phyloP scores from a whole-genome alignment of 768 basidiomycete species.

The Clathrus columnatus region DNA sequence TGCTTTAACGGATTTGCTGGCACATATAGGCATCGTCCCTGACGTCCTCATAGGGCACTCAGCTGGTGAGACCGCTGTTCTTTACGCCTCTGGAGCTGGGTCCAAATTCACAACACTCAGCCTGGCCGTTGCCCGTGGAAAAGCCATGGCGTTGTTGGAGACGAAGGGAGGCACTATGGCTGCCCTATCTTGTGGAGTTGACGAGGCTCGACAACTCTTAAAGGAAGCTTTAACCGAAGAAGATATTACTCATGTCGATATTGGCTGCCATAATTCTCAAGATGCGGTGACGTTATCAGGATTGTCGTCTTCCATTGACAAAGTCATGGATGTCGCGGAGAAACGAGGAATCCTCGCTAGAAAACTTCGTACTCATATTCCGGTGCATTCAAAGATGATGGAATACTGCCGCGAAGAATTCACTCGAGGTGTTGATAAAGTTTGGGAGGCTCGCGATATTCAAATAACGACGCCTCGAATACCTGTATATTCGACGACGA shows the following conservation, averaged over 20 bases:
- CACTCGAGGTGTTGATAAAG: conserved; percentile 9
- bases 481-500: conserved; percentile 30
- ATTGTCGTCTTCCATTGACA: conserved; percentile 19
- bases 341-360: conserved; percentile 26
- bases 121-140: conserved; percentile 35
- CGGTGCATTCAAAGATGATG: conserved; percentile 33
- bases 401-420: conserved; percentile 26
- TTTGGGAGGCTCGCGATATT: conserved; percentile 17
- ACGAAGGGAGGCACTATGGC: conserved; percentile 34
- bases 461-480: conserved; percentile 21
- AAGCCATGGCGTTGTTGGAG: conserved; percentile 28
- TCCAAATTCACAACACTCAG: conserved; percentile 12
- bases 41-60: conserved; percentile 10
- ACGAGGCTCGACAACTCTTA: conserved; percentile 23
- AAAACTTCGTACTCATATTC: conserved; percentile 28
- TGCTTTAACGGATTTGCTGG: conserved; percentile 9
- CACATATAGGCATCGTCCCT: conserved; percentile 3
- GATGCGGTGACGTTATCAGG: conserved; percentile 33
- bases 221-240: conserved; percentile 5
- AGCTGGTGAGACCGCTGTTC: conserved; percentile 11
- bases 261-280: conserved; percentile 35
- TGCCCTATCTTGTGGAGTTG: conserved; percentile 28
- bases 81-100: conserved; percentile 10
- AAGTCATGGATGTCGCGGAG: conserved; percentile 22
- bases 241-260: conserved; percentile 19